These are phyloP conservation scores for Nothophaeocryptopus gaeumannii DNA, from an alignment of 2,329 filamentous ascomycete species.

Conservation along the genomic window DNA sequence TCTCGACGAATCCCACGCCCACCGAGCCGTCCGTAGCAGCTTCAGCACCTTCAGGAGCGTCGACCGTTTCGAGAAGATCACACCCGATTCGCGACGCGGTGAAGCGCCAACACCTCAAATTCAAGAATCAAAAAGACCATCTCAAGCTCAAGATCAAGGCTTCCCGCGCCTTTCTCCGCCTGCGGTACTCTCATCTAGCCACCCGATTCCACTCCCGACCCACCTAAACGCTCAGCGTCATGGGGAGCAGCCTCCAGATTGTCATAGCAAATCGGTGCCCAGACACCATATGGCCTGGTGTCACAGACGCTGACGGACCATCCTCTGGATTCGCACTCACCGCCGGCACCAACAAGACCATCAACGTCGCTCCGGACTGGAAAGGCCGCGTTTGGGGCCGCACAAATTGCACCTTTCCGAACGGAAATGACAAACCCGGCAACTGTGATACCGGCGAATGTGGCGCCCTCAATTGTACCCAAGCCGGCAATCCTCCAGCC, in stretches of 20 bases:
- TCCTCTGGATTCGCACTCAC: conserved; percentile 63
- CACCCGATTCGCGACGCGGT: no score
- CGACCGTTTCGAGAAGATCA: no score
- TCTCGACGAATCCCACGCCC: no score
- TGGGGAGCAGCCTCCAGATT: conserved; percentile 47
- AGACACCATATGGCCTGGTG: conserved; percentile 71
- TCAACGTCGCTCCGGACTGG: conserved; percentile 72
- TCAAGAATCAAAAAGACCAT: no score
- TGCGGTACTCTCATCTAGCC: no score
- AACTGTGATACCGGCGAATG: conserved; percentile 74
- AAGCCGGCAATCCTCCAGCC: conserved; percentile 62
- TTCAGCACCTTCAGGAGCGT: no score
- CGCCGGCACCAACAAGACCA: conserved; percentile 55
- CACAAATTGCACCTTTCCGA: conserved; percentile 77
- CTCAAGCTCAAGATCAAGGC: no score
- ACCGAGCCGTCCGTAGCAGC: no score
- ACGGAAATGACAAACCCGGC: conserved; percentile 54
- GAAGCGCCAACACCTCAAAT: no score
- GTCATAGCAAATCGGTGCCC: conserved; percentile 69
- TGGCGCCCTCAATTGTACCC: conserved; percentile 63
- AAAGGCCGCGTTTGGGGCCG: conserved; percentile 78
- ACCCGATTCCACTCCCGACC: no score
- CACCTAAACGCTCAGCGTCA: no score
- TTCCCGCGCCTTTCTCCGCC: no score
- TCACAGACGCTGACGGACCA: conserved; percentile 66